Evolutionary conservation across 2,329 filamentous ascomycete species (phyloP), one percentile per base, ranked within the genome.

Genomic region (Aspergillus cejpii): DNA sequence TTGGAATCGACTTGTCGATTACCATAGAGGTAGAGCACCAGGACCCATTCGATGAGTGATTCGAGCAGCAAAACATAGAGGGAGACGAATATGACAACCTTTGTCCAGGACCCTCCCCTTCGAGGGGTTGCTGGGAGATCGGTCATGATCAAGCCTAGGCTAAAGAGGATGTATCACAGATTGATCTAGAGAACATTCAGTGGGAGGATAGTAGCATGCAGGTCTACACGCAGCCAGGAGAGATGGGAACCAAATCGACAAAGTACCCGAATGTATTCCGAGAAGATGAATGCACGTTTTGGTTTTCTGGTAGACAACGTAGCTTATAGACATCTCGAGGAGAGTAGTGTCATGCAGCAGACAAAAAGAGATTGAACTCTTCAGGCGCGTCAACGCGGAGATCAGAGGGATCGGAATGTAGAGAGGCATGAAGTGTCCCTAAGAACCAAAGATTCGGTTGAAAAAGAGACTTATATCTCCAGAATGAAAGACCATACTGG

Each of bases 1-100:
- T 63, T 63, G n/a, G 57, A 60, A 43, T 68, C 66, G 24, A 68
- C 64, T n/a, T 53, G 49, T 20, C 52, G 52, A 31, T 55, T 62
- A 5, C 53, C 62, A 40, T 66, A 69, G 1, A 68, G 54, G 39
- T 61, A 65, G 2, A 67, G 47, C 4, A 64, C 59, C 5, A 68
- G 39, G 0, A 60, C 63, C 44, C 58, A 60, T 56, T 67, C 53
- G 10, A 61, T 54, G n/a, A 67, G 47, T 0, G 65, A 68, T 43
- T 63, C 55, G 1, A 67, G 44, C 10, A 67, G 58, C 33, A 67
- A 46, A 20, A 59, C 51, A 39, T 68, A 67, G 3, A 68, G 55
- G 11, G 61, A 54, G 39, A 65, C 46, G 21, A 67, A 66, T 31
- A 69, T 66, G 28, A 60, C 58, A 10, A 64, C 50, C 39, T 63